Base-by-base conservation (phyloP, 352 stramenopile genomes). In the Elongisporangium prolatum region DNA sequence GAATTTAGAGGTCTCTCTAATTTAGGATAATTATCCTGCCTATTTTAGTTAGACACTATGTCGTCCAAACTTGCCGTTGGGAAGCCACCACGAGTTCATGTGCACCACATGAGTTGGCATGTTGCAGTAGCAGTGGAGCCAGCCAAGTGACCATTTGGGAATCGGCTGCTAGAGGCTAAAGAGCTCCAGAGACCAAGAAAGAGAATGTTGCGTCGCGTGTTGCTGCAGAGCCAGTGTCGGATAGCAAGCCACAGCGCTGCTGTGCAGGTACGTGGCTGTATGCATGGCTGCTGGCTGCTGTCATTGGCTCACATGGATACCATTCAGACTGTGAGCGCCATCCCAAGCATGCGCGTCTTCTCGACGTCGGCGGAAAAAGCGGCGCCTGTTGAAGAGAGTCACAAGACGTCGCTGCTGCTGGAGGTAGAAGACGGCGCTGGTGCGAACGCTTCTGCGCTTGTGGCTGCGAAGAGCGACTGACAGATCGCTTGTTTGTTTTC, bases 401-500 rank as follows among this genome's bases (percentile, higher is more conserved):
- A 71, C 60, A 93, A 93, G 78, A 93, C 79, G 48, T 88, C 79
- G 57, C 72, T 93, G 49, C 59, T 90, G 56, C 65, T 93, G n/a
- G 75, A 93, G 52, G 80, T 89, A 18, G 72, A 86, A 57, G 84
- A 93, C 54, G 71, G 75, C 3, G 76, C 80, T 21, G 72, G 69
- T 77, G n/a, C n/a, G n/a, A n/a, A 48, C 2, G 52, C 50, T 48
- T n/a, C 10, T 20, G 17, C n/a, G 21, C 21, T 4, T 38, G 21
- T 40, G 17, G 50, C 25, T 20, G 25, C 2, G 21, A 28, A 40
- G 28, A 40, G 28, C 28, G 14, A 13, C 28, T n/a, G 50, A 28
- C 21, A 34, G 16, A 50, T n/a, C 40, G 25, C 57, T n/a, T 40
- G n/a, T 21, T 9, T 47, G 16, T 3, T n/a, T 49, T 37, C 8